phyloP scores from a whole-genome alignment of 1,284 basidiomycete genomes.

The Ustilago xerochloae region DNA sequence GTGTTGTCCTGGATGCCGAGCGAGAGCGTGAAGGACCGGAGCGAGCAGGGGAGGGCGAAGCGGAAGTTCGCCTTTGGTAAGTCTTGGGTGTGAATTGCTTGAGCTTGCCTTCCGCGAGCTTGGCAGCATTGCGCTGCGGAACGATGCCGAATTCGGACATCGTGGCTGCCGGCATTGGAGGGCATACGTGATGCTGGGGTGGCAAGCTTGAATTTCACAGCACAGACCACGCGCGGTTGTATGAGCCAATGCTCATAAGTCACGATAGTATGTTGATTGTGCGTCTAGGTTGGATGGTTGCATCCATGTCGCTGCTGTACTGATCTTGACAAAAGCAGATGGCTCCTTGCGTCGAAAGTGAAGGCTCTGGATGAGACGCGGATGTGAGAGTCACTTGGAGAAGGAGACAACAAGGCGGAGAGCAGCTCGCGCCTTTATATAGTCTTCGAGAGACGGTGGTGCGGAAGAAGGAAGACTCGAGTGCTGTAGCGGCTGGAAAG shows the following conservation, averaged over 20 bases:
- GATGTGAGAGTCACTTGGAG: background rate
- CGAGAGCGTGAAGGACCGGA: background rate
- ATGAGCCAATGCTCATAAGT: no score
- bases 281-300: no score
- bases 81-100: background rate
- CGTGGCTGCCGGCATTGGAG: background rate
- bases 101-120: conserved; percentile 15
- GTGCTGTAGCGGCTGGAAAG: background rate
- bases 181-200: background rate
- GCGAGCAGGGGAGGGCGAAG: background rate
- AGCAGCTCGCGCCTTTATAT: background rate
- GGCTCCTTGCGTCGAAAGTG: no score
- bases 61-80: background rate
- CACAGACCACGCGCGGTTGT: no score
- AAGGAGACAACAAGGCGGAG: background rate
- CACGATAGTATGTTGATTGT: no score
- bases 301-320: no score
- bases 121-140: conserved; percentile 25
- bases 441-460: background rate
- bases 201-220: no score
- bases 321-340: no score
- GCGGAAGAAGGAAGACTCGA: background rate
- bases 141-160: conserved; percentile 7
- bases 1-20: background rate
- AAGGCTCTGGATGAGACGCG: background rate